Evolutionary conservation across 2,329 filamentous ascomycete species (phyloP).

Genomic region (Pseudogymnoascus sp.): DNA sequence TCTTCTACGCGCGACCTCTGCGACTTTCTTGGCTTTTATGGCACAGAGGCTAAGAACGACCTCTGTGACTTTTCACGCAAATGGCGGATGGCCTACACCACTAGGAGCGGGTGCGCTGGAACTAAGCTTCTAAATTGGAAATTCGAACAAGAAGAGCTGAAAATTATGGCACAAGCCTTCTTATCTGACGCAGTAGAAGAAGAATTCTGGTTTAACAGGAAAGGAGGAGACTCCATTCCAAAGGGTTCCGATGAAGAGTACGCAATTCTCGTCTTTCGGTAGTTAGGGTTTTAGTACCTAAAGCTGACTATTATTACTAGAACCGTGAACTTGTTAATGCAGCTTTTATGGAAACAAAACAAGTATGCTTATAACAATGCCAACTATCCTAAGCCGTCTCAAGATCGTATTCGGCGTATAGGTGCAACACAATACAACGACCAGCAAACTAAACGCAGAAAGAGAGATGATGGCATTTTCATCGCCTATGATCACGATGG

Average conservation of each 20-base stretch:
- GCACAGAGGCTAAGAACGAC: background rate
- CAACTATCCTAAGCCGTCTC: slow-evolving; percentile 3
- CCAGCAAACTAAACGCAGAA: background rate
- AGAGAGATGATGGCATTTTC: background rate
- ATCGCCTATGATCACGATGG: background rate
- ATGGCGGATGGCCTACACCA: slow-evolving; percentile 13
- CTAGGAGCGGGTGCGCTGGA: background rate
- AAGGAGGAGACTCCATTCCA: background rate
- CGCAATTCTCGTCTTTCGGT: background rate
- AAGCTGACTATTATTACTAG: slow-evolving; percentile 8
- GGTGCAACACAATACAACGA: background rate
- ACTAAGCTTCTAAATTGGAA: slow-evolving; percentile 13
- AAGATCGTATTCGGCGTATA: background rate
- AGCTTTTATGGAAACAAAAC: slow-evolving; percentile 18
- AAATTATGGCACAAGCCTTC: slow-evolving; percentile 13
- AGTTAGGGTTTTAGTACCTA: background rate
- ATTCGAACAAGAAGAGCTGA: slow-evolving; percentile 11
- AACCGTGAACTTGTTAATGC: slow-evolving; percentile 14
- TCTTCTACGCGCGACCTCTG: slow-evolving; percentile 14
- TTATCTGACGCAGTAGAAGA: slow-evolving; percentile 13
- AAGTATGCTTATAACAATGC: slow-evolving; percentile 15
- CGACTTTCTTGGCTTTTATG: slow-evolving; percentile 14
- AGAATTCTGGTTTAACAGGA: slow-evolving; percentile 11
- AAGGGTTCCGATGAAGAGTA: background rate
- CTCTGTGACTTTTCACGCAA: slow-evolving; percentile 12